Conservation (phyloP, 257 asterid genomes). For the Ajuga chamaepitys region DNA sequence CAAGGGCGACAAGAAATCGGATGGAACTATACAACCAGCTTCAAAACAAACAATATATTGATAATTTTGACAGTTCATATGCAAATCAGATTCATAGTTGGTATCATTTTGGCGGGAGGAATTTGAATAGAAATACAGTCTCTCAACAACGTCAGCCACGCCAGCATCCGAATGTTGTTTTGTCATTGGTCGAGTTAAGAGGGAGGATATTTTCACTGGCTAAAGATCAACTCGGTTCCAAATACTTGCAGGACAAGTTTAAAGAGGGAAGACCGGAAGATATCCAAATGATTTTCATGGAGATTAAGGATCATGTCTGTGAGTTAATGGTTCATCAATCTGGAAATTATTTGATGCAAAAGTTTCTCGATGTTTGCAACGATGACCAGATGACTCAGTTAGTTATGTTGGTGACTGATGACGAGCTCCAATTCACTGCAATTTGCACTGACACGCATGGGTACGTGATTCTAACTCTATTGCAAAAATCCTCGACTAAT, state of each 20-base stretch:
- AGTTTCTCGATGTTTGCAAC: constrained; percentile 27
- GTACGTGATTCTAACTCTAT: too few species aligned
- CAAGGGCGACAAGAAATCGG: too few species aligned
- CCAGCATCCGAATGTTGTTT: neutral
- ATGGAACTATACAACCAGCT: too few species aligned
- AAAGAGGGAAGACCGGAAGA: constrained; percentile 34
- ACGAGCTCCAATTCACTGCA: neutral
- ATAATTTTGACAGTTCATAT: too few species aligned
- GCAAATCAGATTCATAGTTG: too few species aligned
- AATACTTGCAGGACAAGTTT: constrained; percentile 40
- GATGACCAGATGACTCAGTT: constrained; percentile 29
- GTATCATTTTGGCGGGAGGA: too few species aligned
- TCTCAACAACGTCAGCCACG: too few species aligned
- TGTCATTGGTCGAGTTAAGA: constrained; percentile 20
- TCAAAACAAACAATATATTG: too few species aligned
- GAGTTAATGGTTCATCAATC: constrained; percentile 47
- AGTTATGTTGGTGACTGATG: constrained; percentile 11
- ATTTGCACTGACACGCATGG: too few species aligned
- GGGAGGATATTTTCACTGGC: constrained; percentile 29
- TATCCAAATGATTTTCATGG: constrained; percentile 29
- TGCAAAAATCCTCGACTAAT: too few species aligned
- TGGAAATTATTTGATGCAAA: constrained; percentile 43
- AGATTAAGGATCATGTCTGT: constrained; percentile 31
- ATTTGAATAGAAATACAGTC: too few species aligned
- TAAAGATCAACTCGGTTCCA: constrained; percentile 38